Base-by-base conservation (phyloP, 2,329 filamentous ascomycete genomes). In the Blastomyces gilchristii region DNA sequence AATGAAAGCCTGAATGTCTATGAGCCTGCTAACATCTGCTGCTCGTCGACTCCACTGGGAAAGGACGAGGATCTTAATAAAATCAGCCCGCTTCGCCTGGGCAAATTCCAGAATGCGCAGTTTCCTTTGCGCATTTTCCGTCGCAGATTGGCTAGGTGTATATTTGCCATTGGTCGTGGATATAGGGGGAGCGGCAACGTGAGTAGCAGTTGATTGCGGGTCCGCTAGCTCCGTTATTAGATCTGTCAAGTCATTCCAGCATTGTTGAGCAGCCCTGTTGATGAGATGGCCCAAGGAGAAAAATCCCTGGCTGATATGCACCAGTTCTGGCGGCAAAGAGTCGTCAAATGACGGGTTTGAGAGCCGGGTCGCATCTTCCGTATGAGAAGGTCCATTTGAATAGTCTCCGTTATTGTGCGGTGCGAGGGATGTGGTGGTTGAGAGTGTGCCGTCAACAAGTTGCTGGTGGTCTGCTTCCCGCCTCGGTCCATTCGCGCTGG, bases 21-120 rank as follows among this genome's bases (percentile, higher is more conserved):
- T 95, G 65, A 97, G 82, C 74, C 88, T 91, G 77, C 88, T 89
- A 68, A 97, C 89, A 68, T 89, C 85, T 49, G 85, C 82, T 43
- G 88, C 86, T 73, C 89, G 87, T 71, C 89, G 84, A 72, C 89
- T 90, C 94, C 94, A 99, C 76, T 94, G 88, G 1, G 89, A 86
- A 57, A 99, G 87, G 28, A 99, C 91, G 25, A 97, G 81, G 8
- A 92, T 84, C 77, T 99, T 97, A 73, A 96, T 90, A 81, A 95
- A 97, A 77, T 90, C 91, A 39, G 87, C 86, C 71, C 96, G 87
- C 70, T 88, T 85, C 28, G 86, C 83, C 72, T 93, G 87, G 9
- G 89, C 86, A 77, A 94, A 96, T 53, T 89, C 85, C 64, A 96
- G 76, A 61, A 97, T 75, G 45, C 81, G 77, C 37, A 84, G 77